phyloP scores from a whole-genome alignment of 805 yeast genomes.

The Candida loeiensis region DNA sequence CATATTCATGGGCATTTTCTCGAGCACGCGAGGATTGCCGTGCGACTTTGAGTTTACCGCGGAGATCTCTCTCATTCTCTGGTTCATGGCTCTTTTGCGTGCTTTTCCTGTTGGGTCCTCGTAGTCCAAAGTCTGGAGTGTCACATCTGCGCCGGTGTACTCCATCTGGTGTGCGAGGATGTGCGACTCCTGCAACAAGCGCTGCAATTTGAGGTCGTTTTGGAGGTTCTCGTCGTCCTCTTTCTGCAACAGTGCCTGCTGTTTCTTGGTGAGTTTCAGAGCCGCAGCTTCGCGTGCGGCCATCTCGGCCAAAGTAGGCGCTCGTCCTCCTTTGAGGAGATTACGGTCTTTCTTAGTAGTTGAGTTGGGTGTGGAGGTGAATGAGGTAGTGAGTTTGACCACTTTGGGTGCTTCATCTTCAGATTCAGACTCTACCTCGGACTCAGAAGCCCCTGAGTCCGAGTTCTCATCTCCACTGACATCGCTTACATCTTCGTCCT shows the following conservation, averaged over 20 bases:
- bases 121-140: constrained; percentile 57
- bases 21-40: constrained; percentile 47
- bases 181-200: constrained; percentile 70
- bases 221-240: constrained; percentile 53
- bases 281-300: constrained; percentile 23
- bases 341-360: constrained; percentile 48
- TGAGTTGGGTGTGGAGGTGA: constrained; percentile 21
- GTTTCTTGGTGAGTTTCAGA: constrained; percentile 30
- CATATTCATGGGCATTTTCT: constrained; percentile 84
- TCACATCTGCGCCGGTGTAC: constrained; percentile 65
- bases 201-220: constrained; percentile 69
- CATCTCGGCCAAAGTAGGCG: constrained; percentile 43
- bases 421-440: constrained; percentile 11
- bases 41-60: constrained; percentile 42
- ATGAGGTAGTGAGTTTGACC: constrained; percentile 43
- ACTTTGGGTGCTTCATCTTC: constrained; percentile 38
- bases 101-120: constrained; percentile 69
- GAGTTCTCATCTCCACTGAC: constrained; percentile 9
- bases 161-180: constrained; percentile 44
- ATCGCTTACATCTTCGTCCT: constrained; percentile 7
- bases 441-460: constrained; percentile 3
- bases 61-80: constrained; percentile 48
- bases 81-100: constrained; percentile 58
- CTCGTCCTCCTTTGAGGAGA: constrained; percentile 56
- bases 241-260: constrained; percentile 31